Evolutionary conservation across 139 green algal species (phyloP), one percentile per base, ranked within the genome.

Genomic region (Tetradesmus lagerheimii): DNA sequence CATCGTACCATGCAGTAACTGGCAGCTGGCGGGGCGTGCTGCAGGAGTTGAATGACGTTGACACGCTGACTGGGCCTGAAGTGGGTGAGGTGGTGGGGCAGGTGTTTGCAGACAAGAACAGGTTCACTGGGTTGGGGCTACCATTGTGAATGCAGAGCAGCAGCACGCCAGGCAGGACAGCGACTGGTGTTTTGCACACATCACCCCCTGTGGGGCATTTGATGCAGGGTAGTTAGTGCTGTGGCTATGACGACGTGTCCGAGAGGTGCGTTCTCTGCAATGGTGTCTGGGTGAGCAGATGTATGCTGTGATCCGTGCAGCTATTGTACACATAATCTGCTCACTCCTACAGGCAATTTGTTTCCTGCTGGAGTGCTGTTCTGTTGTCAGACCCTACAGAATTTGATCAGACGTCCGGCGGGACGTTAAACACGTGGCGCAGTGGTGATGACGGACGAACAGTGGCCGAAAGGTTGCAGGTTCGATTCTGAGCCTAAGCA

Each of bases 1-100:
- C 90, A 9, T 80, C 83, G 29, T 96, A 96, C 62, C 74, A 90
- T 62, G 74, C 74, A 1, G 39, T 84, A 2, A 78, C 71, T 25
- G 85, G 85, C 45, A 84, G 43, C 31, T 90, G 85, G 85, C 53
- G 45, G n/a, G 85, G 85, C 25, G 45, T 90, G 31, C 45, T 90
- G 43, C 27, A 41, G 29, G 85, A 90, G 85, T 25, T 90, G 85
- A 47, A 76, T 16, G n/a, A 84, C 29, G 74, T 90, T 23, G 85
- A 90, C 16, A 62, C 23, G 5, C n/a, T 90, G 82, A 78, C 35
- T 23, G 37, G 53, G 18, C 35, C 27, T 2, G 82, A 87, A 57
- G 82, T 87, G 31, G 35, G 50, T 53, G 53, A 35, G 34, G 38
- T 87, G 6, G 82, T 39, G 34, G 47, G 66, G 31, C 16, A 79